Conservation (phyloP, 768 basidiomycete species). For the Leccinellum albellum region DNA sequence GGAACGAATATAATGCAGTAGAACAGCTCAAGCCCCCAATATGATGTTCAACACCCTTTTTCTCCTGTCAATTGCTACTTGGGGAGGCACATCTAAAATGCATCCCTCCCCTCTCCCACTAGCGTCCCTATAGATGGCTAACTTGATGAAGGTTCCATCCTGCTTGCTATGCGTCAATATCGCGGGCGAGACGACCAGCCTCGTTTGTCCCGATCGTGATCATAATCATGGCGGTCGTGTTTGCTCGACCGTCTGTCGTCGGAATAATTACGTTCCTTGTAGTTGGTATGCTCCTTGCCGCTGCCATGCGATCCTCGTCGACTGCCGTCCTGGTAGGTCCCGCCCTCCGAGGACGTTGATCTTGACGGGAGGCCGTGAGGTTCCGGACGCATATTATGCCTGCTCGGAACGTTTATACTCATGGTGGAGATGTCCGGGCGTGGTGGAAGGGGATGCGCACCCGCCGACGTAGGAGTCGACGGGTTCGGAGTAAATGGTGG, state of each 20-base stretch:
- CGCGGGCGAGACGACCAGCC: slow-evolving; percentile 5
- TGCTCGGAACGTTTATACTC: neutral
- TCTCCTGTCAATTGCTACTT: neutral
- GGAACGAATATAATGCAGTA: neutral
- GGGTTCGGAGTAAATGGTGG: neutral
- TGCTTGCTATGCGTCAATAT: neutral
- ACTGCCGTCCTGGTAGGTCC: slow-evolving; percentile 7
- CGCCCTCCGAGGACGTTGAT: slow-evolving; percentile 16
- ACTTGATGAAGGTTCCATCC: neutral
- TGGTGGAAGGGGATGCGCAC: slow-evolving; percentile 14
- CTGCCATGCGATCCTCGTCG: slow-evolving; percentile 17
- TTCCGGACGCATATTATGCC: slow-evolving; percentile 15
- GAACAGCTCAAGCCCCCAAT: neutral
- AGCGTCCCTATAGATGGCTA: neutral
- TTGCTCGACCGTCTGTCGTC: slow-evolving; percentile 18
- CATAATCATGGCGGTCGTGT: slow-evolving; percentile 8
- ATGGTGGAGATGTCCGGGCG: slow-evolving; percentile 5
- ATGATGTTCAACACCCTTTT: neutral
- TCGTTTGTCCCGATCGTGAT: slow-evolving; percentile 6
- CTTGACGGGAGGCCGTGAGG: slow-evolving; percentile 13
- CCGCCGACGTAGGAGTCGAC: neutral
- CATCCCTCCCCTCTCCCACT: neutral
- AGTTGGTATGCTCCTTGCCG: neutral
- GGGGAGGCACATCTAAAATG: neutral
- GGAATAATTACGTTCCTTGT: slow-evolving; percentile 10